Base-by-base conservation (phyloP, 305 asterid genomes). In the Ruellia speciosa region DNA sequence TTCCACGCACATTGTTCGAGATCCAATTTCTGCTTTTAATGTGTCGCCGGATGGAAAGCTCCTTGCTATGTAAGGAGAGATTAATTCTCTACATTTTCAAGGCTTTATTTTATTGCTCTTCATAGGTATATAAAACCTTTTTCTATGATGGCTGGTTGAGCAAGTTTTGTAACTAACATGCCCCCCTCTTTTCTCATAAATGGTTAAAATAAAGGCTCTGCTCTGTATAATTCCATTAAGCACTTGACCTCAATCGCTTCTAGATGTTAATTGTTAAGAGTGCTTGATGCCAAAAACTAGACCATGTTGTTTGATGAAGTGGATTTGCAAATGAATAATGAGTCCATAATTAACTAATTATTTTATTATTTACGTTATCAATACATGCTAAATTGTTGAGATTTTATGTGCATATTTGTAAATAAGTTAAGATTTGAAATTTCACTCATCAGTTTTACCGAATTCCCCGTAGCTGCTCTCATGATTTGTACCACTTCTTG, bases 31-130 rank as follows among this genome's bases (percentile, higher is more conserved):
- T 78, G 87, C 99, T 13, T 86, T 88, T 65, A 85, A 75, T 66
- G 83, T 84, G 65, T 93, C 99, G 56, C 72, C 84, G 64, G 83
- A 93, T 75, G 97, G 97, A 63, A 86, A 84, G 74, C 72, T 75
- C 63, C 88, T 93, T 66, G 94, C 95, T 45, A 46, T 84, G 96
- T 93, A 79, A 86, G 94, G 60, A 56, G 18, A 55, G 7, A 10
- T 52, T 34, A 34, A 18, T 12, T n/a, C 6, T 43, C 11, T n/a
- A n/a, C 49, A 3, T 43, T 43, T 43, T 43, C 12, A n/a, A 2
- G 16, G 14, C 49, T 4, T 43, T n/a, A 12, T 43, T 43, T 12
- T 43, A 43, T 43, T 13, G 16, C 2, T 12, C 49, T 43, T 12
- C 14, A n/a, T 4, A 12, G 49, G 49, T n/a, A 43, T 43, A 43